Evolutionary conservation across 2,329 filamentous ascomycete genomes (phyloP).

Genomic region (Aspergillus fischeri): DNA sequence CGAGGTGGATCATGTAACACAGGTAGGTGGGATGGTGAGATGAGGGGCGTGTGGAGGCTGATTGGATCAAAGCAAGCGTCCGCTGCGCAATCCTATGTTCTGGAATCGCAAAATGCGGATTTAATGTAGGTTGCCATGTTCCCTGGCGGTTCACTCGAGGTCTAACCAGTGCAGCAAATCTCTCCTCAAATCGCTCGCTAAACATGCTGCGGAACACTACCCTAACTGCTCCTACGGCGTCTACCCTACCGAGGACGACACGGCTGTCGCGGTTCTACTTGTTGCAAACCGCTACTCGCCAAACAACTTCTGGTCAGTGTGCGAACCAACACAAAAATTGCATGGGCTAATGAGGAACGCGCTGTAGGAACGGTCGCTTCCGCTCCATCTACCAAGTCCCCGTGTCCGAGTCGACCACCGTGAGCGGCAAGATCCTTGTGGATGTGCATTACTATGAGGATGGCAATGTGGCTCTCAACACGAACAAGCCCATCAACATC

Average conservation of each 20-base stretch:
- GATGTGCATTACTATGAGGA: constrained; percentile 99
- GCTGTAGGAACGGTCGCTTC: constrained; percentile 85
- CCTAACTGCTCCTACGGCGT: constrained; percentile 75
- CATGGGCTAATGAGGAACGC: neutral
- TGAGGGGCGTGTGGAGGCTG: neutral
- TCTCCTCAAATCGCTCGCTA: constrained; percentile 69
- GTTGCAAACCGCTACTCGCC: constrained; percentile 97
- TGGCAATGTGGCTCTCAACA: constrained; percentile 89
- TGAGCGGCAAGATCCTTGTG: constrained; percentile 80
- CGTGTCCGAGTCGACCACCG: constrained; percentile 52
- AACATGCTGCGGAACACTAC: constrained; percentile 85
- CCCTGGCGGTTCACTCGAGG: neutral
- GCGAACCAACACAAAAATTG: no score
- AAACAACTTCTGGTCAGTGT: constrained; percentile 89
- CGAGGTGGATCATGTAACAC: constrained; percentile 76
- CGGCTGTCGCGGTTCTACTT: constrained; percentile 72
- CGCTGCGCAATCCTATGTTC: constrained; percentile 68
- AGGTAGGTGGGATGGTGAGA: constrained; percentile 46
- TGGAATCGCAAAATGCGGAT: constrained; percentile 73
- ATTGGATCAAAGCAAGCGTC: constrained; percentile 65
- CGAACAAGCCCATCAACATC: constrained; percentile 69
- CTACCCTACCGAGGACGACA: constrained; percentile 73
- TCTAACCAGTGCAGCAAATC: constrained; percentile 61
- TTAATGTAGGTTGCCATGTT: constrained; percentile 62
- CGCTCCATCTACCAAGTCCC: constrained; percentile 79